phyloP scores from a whole-genome alignment of 78 protist species.

The slime mould (Dictyostelium discoideum) region DNA sequence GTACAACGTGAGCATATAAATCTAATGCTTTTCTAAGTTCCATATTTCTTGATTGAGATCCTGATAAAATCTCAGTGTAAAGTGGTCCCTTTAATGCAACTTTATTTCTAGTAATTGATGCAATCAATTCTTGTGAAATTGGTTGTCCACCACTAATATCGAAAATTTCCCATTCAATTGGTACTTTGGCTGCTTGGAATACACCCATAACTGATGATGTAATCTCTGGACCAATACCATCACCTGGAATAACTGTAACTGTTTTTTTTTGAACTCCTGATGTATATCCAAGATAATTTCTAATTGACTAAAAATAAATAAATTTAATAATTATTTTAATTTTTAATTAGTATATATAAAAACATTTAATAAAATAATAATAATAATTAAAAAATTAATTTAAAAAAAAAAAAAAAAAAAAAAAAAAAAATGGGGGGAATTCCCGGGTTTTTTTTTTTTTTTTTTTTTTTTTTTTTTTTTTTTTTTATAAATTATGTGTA shows the following conservation, averaged over 20 bases:
- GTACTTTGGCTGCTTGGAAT: slow-evolving; percentile 86
- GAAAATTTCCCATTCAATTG: slow-evolving; percentile 84
- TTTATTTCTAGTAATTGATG: slow-evolving; percentile 73
- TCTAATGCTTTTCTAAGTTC: slow-evolving; percentile 86
- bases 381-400: neutral
- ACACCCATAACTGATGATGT: slow-evolving; percentile 80
- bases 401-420: neutral
- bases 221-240: slow-evolving; percentile 92
- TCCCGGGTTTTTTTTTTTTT: neutral
- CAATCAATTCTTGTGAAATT: slow-evolving; percentile 55
- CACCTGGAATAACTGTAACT: slow-evolving; percentile 90
- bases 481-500: neutral
- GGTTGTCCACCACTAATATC: slow-evolving; percentile 70
- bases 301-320: slow-evolving; percentile 14
- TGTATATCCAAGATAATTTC: slow-evolving; percentile 73
- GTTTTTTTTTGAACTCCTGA: slow-evolving; percentile 50
- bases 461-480: neutral
- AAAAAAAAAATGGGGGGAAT: neutral
- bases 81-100: slow-evolving; percentile 86
- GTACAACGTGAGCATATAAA: slow-evolving; percentile 87
- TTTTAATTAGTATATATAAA: neutral
- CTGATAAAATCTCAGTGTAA: slow-evolving; percentile 45
- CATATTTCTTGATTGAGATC: slow-evolving; percentile 81
- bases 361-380: neutral
- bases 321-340: neutral